These are phyloP conservation scores for Trichoderma aggressivum DNA, from an alignment of 2,329 filamentous ascomycete genomes.

Conservation along the genomic window DNA sequence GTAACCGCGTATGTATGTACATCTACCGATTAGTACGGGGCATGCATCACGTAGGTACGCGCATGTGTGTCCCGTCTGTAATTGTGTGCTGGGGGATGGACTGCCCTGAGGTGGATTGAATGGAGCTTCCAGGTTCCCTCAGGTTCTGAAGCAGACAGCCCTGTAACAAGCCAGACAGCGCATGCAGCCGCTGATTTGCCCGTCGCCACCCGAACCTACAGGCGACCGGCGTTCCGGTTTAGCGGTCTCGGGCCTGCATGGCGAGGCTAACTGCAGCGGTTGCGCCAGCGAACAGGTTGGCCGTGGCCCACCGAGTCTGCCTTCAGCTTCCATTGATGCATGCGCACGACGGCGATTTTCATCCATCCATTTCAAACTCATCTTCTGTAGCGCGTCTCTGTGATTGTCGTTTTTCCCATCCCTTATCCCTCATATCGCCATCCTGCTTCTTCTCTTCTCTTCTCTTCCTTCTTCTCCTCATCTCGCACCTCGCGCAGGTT, in stretches of 20 bases:
- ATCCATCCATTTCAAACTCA: not conserved
- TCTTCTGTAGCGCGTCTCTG: not conserved
- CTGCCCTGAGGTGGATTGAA: too few species aligned
- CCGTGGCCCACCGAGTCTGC: constrained; percentile 16
- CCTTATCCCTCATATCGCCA: too few species aligned
- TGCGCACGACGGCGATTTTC: not conserved
- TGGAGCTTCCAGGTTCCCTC: too few species aligned
- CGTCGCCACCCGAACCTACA: constrained; percentile 20
- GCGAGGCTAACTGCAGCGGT: constrained; percentile 18
- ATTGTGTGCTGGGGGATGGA: too few species aligned
- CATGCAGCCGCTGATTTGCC: constrained; percentile 6
- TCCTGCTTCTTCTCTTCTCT: not conserved
- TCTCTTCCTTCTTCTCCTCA: not conserved
- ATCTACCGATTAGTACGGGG: not conserved
- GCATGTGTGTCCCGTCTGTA: too few species aligned
- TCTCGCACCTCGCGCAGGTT: not conserved
- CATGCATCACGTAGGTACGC: too few species aligned
- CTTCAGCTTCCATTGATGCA: not conserved
- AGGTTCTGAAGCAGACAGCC: too few species aligned
- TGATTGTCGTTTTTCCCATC: not conserved
- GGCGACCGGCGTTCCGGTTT: constrained; percentile 2
- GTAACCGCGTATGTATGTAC: not conserved
- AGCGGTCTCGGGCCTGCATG: constrained; percentile 6
- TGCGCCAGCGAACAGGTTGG: not conserved
- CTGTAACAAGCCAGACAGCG: not conserved